Percentiles rank a stretch among this genome's conserved stretches.
phyloP scores from a whole-genome alignment of 257 asterid genomes.

The Pogostemon cablin region DNA sequence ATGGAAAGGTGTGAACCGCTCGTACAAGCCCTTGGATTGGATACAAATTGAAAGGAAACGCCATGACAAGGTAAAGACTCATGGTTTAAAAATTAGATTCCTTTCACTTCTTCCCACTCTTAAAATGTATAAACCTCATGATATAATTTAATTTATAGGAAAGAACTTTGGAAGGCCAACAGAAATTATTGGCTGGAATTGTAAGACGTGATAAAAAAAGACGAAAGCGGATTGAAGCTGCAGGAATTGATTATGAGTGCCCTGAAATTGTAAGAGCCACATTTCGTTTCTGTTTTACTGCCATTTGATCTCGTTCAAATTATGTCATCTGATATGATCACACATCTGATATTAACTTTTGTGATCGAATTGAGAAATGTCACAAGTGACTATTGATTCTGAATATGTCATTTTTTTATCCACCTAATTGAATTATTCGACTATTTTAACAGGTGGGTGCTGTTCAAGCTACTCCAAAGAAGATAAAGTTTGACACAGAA shows the following conservation, averaged over 20 bases:
- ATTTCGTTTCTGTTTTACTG: not conserved
- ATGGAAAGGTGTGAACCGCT: constrained; percentile 77
- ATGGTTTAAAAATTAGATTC: not conserved
- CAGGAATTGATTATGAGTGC: constrained; percentile 83
- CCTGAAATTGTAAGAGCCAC: constrained; percentile 72
- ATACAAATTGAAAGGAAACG: constrained; percentile 69
- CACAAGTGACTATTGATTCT: not conserved
- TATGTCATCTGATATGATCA: not conserved
- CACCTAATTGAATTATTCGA: not conserved
- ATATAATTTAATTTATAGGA: constrained; percentile 48
- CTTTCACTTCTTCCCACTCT: not conserved
- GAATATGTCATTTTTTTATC: too few relatives aligned
- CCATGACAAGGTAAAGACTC: constrained; percentile 72
- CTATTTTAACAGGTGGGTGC: constrained; percentile 57
- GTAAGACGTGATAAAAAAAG: constrained; percentile 67
- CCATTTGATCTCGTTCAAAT: not conserved
- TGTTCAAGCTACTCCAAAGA: constrained; percentile 68
- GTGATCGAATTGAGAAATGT: not conserved
- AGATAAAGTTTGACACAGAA: constrained; percentile 62
- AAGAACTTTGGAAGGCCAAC: constrained; percentile 67
- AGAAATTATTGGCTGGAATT: constrained; percentile 60
- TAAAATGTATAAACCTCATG: not conserved
- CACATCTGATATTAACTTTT: not conserved
- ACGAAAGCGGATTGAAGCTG: constrained; percentile 77
- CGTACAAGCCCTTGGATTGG: constrained; percentile 68